phyloP scores from a whole-genome alignment of 306 rosid genomes.

The Calophaca sinica region DNA sequence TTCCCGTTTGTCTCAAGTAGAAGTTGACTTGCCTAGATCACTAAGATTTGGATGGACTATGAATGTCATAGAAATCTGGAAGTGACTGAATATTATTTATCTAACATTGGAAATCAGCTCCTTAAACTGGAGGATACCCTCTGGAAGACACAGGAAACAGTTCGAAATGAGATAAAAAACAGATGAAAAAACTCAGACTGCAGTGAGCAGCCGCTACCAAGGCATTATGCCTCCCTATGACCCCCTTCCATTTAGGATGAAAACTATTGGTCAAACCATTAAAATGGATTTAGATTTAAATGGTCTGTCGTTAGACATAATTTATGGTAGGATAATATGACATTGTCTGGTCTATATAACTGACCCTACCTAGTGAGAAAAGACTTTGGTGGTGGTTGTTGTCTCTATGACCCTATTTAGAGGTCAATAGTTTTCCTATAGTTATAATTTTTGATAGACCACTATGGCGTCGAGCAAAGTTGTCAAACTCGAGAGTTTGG shows the following conservation, averaged over 20 bases:
- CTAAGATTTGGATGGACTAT: no score
- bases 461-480: no score
- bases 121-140: not conserved
- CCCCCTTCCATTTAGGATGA: not conserved
- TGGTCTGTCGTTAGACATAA: not conserved
- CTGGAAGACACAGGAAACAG: not conserved
- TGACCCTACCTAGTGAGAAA: not conserved
- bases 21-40: not conserved
- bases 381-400: not conserved
- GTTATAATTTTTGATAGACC: no score
- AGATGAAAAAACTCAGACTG: not conserved
- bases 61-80: not conserved
- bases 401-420: no score
- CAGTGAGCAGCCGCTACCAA: not conserved
- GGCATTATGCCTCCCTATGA: not conserved
- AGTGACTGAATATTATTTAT: constrained; percentile 4
- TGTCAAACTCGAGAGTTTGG: no score
- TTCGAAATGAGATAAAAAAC: not conserved
- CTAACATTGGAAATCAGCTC: constrained; percentile 2
- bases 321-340: not conserved
- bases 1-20: not conserved
- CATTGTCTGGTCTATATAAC: not conserved
- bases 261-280: not conserved
- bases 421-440: no score
- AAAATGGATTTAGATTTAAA: not conserved